phyloP scores from a whole-genome alignment of 2,329 filamentous ascomycete genomes.

The Decorospora gaudefroyi region DNA sequence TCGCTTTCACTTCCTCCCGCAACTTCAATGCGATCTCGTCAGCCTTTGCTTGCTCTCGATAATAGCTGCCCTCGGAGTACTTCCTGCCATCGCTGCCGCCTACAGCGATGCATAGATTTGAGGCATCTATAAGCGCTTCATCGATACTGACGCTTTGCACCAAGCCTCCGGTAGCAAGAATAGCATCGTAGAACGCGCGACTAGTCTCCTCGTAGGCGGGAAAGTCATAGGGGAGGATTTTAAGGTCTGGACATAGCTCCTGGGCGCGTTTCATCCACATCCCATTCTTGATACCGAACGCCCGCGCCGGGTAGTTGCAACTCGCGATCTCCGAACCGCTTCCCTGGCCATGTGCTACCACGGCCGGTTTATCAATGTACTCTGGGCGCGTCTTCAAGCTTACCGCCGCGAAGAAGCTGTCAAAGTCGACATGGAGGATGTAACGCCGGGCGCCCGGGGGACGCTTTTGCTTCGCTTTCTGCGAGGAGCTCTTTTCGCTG shows the following conservation, averaged over 20 bases:
- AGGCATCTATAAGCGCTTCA: constrained; percentile 87
- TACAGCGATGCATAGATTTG: constrained; percentile 66
- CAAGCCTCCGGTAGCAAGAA: constrained; percentile 76
- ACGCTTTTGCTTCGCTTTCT: constrained; percentile 58
- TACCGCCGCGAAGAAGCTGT: constrained; percentile 96
- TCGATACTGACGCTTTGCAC: constrained; percentile 98
- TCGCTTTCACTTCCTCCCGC: constrained; percentile 70
- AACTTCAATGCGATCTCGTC: constrained; percentile 71
- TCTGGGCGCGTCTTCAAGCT: constrained; percentile 80
- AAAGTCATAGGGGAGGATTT: constrained; percentile 94
- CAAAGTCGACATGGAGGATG: constrained; percentile 94
- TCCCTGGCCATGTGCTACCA: constrained; percentile 84
- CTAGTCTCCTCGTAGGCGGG: constrained; percentile 93
- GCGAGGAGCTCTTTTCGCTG: constrained; percentile 65
- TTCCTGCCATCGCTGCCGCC: constrained; percentile 69
- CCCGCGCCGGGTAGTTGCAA: constrained; percentile 90
- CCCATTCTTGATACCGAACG: constrained; percentile 89
- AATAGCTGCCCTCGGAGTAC: constrained; percentile 69
- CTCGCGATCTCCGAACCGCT: constrained; percentile 93
- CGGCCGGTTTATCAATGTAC: constrained; percentile 76
- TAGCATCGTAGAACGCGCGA: constrained; percentile 80
- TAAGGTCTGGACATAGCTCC: constrained; percentile 80
- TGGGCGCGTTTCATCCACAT: constrained; percentile 98
- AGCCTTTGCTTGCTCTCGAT: constrained; percentile 77
- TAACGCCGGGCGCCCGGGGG: constrained; percentile 72